Percentiles rank a stretch among this genome's conserved stretches.
These are phyloP conservation scores for Kickxella alabastrina DNA, from an alignment of 192 early-diverging fungal species.

Conservation along the genomic window DNA sequence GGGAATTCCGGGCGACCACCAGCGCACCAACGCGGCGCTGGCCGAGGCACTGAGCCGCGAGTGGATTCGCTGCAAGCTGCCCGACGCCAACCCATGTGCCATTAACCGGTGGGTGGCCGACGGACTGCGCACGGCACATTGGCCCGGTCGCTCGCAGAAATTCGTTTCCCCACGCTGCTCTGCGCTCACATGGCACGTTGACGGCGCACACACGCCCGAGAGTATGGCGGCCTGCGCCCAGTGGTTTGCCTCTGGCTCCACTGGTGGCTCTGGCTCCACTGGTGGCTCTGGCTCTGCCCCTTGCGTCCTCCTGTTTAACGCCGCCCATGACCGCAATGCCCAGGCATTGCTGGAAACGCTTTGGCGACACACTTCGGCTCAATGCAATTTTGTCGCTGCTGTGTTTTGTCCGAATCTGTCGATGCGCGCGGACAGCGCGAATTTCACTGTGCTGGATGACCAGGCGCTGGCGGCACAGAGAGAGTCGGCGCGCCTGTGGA, in stretches of 20 bases:
- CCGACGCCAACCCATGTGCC: neutral
- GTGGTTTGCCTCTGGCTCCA: conserved; percentile 49
- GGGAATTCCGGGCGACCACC: conserved; percentile 82
- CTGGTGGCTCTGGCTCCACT: too few species aligned
- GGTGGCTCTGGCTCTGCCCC: conserved; percentile 12
- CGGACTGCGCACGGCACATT: conserved; percentile 64
- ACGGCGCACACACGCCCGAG: conserved; percentile 95
- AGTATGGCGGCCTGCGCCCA: conserved; percentile 62
- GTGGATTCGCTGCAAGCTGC: conserved; percentile 57
- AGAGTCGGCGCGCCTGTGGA: conserved; percentile 59
- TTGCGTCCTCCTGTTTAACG: conserved; percentile 82
- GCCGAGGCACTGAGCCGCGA: conserved; percentile 68
- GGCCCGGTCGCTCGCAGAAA: conserved; percentile 91
- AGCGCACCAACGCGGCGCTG: conserved; percentile 77
- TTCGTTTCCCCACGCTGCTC: conserved; percentile 50
- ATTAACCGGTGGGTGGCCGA: conserved; percentile 9
- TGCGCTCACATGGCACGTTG: conserved; percentile 70
- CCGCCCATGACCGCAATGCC: conserved; percentile 72
- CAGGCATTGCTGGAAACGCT: conserved; percentile 64
- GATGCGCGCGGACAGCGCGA: conserved; percentile 60
- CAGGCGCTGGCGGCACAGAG: conserved; percentile 60
- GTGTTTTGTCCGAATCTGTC: conserved; percentile 82
- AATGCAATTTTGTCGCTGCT: conserved; percentile 53
- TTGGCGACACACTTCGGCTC: conserved; percentile 27
- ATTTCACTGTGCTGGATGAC: conserved; percentile 64